A percentile compares a stretch with the other conserved stretches of the same genome.
Conservation (phyloP, 1,284 basidiomycete genomes). For the Boletus semigastroideus region DNA sequence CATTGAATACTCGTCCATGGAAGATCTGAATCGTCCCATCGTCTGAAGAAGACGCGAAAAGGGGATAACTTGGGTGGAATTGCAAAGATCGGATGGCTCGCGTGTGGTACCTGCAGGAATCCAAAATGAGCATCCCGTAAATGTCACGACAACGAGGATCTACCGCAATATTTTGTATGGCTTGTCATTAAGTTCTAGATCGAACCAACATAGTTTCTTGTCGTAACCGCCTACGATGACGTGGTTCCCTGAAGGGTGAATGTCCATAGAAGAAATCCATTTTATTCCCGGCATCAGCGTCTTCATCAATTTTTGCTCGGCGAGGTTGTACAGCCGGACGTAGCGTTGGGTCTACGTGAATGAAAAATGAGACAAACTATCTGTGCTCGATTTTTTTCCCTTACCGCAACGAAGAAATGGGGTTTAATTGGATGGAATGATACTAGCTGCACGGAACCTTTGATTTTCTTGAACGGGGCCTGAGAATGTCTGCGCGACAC, state of each 20-base stretch:
- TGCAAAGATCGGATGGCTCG: constrained; percentile 89
- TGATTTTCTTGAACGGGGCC: constrained; percentile 94
- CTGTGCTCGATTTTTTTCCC: constrained; percentile 30
- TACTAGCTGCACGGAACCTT: constrained; percentile 88
- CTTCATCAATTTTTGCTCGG: constrained; percentile 91
- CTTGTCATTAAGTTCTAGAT: constrained; percentile 92
- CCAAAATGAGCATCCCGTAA: constrained; percentile 15
- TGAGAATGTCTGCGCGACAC: constrained; percentile 92
- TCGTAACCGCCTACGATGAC: constrained; percentile 97
- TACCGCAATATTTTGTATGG: constrained; percentile 95
- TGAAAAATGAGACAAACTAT: constrained; percentile 9
- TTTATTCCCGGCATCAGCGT: constrained; percentile 90
- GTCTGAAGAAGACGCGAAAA: constrained; percentile 95
- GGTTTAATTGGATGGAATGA: constrained; percentile 95
- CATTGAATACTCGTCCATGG: constrained; percentile 92
- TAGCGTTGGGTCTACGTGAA: constrained; percentile 85
- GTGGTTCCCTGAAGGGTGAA: constrained; percentile 95
- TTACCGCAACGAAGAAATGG: constrained; percentile 94
- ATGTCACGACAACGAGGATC: constrained; percentile 10
- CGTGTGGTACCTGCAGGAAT: constrained; percentile 75
- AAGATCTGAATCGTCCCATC: constrained; percentile 97
- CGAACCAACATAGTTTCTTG: constrained; percentile 98
- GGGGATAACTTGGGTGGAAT: constrained; percentile 93
- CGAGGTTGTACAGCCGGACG: constrained; percentile 93
- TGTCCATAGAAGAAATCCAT: constrained; percentile 97